Conservation (phyloP, 2,329 filamentous ascomycete species). For the Botrytis byssoidea region DNA sequence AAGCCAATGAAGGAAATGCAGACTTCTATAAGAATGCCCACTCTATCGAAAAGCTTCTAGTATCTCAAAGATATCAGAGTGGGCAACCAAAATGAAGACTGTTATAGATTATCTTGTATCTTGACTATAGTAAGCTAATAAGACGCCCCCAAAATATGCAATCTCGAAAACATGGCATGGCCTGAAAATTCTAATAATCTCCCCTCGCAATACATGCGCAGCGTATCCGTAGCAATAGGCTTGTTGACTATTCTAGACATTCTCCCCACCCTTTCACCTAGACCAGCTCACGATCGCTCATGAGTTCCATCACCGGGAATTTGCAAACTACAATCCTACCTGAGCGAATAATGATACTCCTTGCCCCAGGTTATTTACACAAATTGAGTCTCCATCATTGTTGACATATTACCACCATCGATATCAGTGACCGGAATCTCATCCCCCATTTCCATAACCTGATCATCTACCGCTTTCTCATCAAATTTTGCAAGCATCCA, state of each 20-base stretch:
- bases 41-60: neutral
- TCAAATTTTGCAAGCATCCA: conserved; percentile 46
- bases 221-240: neutral
- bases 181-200: neutral
- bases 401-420: neutral
- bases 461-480: conserved; percentile 15
- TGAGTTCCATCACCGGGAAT: too few species aligned
- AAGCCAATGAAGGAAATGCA: neutral
- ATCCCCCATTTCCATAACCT: conserved; percentile 25
- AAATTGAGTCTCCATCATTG: conserved; percentile 2
- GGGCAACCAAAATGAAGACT: neutral
- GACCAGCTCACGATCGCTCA: neutral
- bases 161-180: neutral
- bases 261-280: neutral
- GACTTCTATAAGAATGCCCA: neutral
- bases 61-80: neutral
- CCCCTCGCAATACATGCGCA: neutral
- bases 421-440: neutral
- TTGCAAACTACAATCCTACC: neutral
- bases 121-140: neutral
- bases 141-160: neutral
- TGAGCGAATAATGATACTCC: neutral
- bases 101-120: neutral
- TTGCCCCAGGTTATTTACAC: neutral
- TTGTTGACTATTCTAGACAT: neutral